Evolutionary conservation across 345 rosid genomes (phyloP).

Genomic region (Corchorus capsularis): DNA sequence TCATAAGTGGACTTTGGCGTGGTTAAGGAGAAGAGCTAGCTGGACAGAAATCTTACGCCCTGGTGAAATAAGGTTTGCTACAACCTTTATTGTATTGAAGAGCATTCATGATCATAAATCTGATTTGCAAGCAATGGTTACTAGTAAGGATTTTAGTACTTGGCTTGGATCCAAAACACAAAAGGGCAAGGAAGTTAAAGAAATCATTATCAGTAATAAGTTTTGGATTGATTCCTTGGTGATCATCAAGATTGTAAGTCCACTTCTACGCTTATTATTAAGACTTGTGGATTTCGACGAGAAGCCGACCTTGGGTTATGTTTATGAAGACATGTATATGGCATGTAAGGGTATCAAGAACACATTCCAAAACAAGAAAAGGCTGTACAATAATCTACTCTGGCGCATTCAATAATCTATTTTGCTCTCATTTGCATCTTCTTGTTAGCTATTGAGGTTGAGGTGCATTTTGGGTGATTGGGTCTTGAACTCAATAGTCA

Average conservation of each 20-base stretch:
- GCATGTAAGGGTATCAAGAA: neutral
- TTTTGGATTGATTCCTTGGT: slow-evolving; percentile 1
- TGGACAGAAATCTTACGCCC: neutral
- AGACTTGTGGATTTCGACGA: neutral
- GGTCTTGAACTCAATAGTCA: slow-evolving; percentile 23
- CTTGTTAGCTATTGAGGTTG: slow-evolving; percentile 74
- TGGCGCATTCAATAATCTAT: slow-evolving; percentile 75
- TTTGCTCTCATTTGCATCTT: slow-evolving; percentile 76
- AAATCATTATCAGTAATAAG: neutral
- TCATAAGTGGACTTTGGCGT: neutral
- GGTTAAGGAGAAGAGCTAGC: neutral
- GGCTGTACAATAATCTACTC: slow-evolving; percentile 14
- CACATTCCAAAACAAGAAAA: neutral
- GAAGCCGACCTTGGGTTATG: neutral
- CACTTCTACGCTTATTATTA: neutral
- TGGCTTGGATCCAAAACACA: neutral
- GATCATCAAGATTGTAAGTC: neutral
- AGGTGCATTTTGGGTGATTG: slow-evolving; percentile 44
- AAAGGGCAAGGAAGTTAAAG: neutral
- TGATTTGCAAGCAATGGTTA: neutral
- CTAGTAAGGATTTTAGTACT: neutral
- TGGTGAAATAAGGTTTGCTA: neutral
- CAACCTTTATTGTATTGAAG: slow-evolving; percentile 3
- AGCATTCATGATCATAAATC: neutral
- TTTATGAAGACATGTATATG: slow-evolving; percentile 4